A percentile compares a stretch with the other conserved stretches of the same genome.
These are phyloP conservation scores for Acanthamoeba lugdunensis DNA, from an alignment of 208 protist genomes.

Conservation along the genomic window DNA sequence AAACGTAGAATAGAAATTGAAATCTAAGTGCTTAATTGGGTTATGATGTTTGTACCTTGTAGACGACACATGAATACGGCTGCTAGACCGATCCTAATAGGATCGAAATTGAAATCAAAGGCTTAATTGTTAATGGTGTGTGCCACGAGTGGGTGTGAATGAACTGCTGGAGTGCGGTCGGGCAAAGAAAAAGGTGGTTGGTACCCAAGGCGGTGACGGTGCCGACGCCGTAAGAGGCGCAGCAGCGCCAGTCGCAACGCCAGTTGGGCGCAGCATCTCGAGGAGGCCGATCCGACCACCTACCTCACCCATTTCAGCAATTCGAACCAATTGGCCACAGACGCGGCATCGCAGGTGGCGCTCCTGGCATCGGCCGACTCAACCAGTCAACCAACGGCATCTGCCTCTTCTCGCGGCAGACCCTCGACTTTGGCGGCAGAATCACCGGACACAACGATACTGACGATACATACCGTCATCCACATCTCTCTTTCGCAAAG, in stretches of 20 bases:
- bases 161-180: too few relatives aligned
- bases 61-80: too few relatives aligned
- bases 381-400: constrained; percentile 44
- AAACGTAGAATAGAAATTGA: too few relatives aligned
- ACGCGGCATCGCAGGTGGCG: neutral
- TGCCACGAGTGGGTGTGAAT: too few relatives aligned
- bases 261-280: neutral
- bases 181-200: too few relatives aligned
- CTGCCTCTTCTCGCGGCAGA: constrained; percentile 50
- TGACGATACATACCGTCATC: too few relatives aligned
- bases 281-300: constrained; percentile 33
- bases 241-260: constrained; percentile 17
- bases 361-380: neutral
- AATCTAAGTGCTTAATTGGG: too few relatives aligned
- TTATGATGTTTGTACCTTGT: too few relatives aligned
- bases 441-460: constrained; percentile 32
- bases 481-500: constrained; percentile 13
- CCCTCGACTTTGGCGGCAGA: constrained; percentile 22
- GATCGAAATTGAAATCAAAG: too few relatives aligned
- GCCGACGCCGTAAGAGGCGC: neutral
- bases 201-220: too few relatives aligned
- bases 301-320: constrained; percentile 33
- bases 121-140: too few relatives aligned
- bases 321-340: neutral
- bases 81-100: too few relatives aligned